Percentiles rank a stretch among this genome's conserved stretches.
phyloP scores from a whole-genome alignment of 108 stramenopile genomes.

The Pseudonitzschia multiseries region DNA sequence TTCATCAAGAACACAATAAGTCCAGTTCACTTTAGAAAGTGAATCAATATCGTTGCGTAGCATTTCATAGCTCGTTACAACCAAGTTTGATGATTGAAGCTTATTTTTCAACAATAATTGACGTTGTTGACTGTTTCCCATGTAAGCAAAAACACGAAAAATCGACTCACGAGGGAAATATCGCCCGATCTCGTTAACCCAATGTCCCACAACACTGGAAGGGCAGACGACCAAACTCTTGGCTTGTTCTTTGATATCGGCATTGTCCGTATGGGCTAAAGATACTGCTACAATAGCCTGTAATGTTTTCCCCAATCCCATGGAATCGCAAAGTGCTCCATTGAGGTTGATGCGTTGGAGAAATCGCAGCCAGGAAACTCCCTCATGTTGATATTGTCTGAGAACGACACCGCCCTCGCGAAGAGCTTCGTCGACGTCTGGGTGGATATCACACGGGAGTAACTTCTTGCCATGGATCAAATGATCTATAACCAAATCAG shows the following conservation, averaged over 20 bases:
- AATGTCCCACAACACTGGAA: conserved; percentile 82
- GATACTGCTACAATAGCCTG: conserved; percentile 72
- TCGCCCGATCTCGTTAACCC: conserved; percentile 72
- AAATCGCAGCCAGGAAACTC: conserved; percentile 84
- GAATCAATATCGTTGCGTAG: conserved; percentile 62
- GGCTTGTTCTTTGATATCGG: neutral
- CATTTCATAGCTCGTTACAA: conserved; percentile 86
- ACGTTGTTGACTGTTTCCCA: conserved; percentile 44
- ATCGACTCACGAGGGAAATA: conserved; percentile 56
- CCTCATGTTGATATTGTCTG: conserved; percentile 84
- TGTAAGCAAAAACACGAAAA: conserved; percentile 51
- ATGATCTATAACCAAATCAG: conserved; percentile 71
- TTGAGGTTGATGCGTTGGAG: conserved; percentile 72
- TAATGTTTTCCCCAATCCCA: conserved; percentile 89
- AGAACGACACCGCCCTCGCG: conserved; percentile 42
- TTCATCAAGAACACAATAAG: conserved; percentile 90
- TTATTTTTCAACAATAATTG: conserved; percentile 21
- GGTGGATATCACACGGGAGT: conserved; percentile 59
- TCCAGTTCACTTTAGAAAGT: conserved; percentile 60
- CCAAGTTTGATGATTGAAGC: conserved; percentile 58
- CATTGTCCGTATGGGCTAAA: conserved; percentile 43
- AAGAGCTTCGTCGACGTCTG: conserved; percentile 36
- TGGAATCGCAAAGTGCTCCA: conserved; percentile 87
- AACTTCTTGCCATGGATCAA: conserved; percentile 83
- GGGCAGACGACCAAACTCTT: conserved; percentile 81